Conservation (phyloP, 2,329 filamentous ascomycete genomes). For the Claviceps maximensis region DNA sequence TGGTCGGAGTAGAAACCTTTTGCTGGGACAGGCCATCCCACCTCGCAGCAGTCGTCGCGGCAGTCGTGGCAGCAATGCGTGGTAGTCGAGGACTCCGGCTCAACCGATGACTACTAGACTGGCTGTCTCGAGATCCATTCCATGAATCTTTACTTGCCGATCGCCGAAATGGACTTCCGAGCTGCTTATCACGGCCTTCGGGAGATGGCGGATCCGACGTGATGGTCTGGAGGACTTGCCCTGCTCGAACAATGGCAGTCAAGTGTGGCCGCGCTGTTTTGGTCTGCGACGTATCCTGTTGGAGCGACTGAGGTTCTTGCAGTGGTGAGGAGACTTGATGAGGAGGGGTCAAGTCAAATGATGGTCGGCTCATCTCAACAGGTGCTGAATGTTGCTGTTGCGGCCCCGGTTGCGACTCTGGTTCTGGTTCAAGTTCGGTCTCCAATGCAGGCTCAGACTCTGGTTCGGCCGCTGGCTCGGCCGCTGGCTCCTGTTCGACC, state of each 20-base stretch:
- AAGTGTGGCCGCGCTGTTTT: constrained; percentile 29
- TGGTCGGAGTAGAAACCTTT: constrained; percentile 17
- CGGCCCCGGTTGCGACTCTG: not conserved
- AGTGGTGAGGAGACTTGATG: constrained; percentile 26
- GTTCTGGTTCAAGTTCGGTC: not conserved
- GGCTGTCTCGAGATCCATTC: constrained; percentile 15
- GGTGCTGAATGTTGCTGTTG: constrained; percentile 5
- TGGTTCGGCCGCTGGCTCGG: not conserved
- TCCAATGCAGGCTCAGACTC: not conserved
- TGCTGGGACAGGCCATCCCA: constrained; percentile 10
- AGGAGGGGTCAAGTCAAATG: constrained; percentile 17
- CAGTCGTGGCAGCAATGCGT: constrained; percentile 6
- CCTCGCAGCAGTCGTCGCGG: constrained; percentile 5
- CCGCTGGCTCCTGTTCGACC: not conserved
- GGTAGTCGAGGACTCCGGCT: constrained; percentile 20
- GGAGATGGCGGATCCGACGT: constrained; percentile 47
- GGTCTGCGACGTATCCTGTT: constrained; percentile 16
- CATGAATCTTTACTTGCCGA: constrained; percentile 23
- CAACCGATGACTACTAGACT: constrained; percentile 11
- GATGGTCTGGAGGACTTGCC: constrained; percentile 42
- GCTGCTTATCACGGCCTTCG: constrained; percentile 32
- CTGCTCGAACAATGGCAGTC: constrained; percentile 45
- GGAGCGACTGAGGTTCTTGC: constrained; percentile 20
- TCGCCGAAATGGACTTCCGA: constrained; percentile 42
- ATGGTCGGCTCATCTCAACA: constrained; percentile 12